These are phyloP conservation scores for Lagerstroemia speciosa DNA, from an alignment of 345 rosid species.

Conservation along the genomic window DNA sequence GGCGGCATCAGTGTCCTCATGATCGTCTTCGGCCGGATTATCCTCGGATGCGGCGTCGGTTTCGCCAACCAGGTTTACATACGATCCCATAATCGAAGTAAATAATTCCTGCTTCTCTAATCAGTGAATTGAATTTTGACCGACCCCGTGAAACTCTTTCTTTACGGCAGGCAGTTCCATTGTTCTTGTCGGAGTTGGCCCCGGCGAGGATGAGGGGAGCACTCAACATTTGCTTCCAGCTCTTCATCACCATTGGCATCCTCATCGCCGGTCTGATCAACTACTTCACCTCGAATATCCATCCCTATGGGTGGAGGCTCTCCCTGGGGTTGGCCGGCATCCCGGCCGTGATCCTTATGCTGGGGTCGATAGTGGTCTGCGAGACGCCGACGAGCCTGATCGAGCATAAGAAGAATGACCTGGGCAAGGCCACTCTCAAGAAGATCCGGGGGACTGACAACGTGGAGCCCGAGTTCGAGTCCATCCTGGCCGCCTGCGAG, in stretches of 20 bases:
- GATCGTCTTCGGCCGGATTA: constrained; percentile 56
- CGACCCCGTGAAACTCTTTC: neutral
- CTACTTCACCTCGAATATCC: constrained; percentile 21
- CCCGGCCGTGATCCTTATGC: constrained; percentile 36
- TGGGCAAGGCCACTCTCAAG: constrained; percentile 31
- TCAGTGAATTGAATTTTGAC: too few relatives aligned
- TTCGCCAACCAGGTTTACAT: constrained; percentile 66
- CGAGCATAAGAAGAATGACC: constrained; percentile 33
- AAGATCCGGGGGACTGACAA: constrained; percentile 37
- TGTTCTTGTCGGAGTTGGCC: constrained; percentile 45
- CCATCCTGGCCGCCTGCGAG: constrained; percentile 27
- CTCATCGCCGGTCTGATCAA: constrained; percentile 50
- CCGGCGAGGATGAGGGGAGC: constrained; percentile 34
- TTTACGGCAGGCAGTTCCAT: constrained; percentile 35
- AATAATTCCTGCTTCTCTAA: too few relatives aligned
- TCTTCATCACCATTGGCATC: constrained; percentile 60
- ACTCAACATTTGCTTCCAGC: constrained; percentile 54
- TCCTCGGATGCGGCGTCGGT: constrained; percentile 63
- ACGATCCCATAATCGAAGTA: too few relatives aligned
- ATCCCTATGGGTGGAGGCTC: constrained; percentile 36
- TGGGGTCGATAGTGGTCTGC: constrained; percentile 38
- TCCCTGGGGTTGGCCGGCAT: constrained; percentile 27
- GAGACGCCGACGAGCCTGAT: constrained; percentile 65
- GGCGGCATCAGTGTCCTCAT: constrained; percentile 30
- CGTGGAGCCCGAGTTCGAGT: constrained; percentile 23